A percentile compares a stretch with the other conserved stretches of the same genome.
Conservation (phyloP, 257 asterid genomes). For the Solanum ahanhuiri region DNA sequence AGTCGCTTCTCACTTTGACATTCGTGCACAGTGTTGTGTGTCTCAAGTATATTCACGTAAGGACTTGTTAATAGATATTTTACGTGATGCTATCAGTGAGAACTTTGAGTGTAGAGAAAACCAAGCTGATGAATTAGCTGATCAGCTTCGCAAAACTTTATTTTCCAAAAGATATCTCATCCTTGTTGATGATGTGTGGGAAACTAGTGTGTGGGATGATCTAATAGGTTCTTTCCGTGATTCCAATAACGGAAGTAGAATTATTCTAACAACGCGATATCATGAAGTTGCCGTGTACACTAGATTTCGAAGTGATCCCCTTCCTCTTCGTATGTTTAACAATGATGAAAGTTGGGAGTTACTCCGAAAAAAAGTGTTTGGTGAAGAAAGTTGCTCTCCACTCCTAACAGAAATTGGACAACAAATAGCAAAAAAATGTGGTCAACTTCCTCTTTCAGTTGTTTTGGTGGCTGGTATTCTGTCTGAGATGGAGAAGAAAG, state of each 20-base stretch:
- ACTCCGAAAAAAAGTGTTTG: background rate
- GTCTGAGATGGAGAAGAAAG: background rate
- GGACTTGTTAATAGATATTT: background rate
- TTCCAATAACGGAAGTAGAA: slow-evolving; percentile 2
- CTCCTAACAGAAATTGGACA: background rate
- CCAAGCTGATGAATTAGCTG: background rate
- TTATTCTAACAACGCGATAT: background rate
- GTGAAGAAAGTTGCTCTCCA: background rate
- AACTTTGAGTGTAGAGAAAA: background rate
- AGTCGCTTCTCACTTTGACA: background rate
- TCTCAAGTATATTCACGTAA: background rate
- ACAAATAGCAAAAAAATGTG: background rate
- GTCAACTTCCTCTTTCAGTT: slow-evolving; percentile 1
- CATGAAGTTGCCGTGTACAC: background rate
- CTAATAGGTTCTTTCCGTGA: background rate
- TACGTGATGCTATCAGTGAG: background rate
- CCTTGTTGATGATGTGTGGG: slow-evolving; percentile 11
- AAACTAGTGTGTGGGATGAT: background rate
- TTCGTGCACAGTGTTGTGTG: background rate
- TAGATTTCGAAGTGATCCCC: background rate
- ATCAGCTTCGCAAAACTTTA: background rate
- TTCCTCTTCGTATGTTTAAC: background rate
- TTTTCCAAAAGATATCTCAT: background rate
- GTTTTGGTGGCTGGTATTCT: slow-evolving; percentile 10
- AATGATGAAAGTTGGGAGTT: slow-evolving; percentile 5